Evolutionary conservation across 768 basidiomycete species (phyloP).

Genomic region (Artomyces pyxidatus): DNA sequence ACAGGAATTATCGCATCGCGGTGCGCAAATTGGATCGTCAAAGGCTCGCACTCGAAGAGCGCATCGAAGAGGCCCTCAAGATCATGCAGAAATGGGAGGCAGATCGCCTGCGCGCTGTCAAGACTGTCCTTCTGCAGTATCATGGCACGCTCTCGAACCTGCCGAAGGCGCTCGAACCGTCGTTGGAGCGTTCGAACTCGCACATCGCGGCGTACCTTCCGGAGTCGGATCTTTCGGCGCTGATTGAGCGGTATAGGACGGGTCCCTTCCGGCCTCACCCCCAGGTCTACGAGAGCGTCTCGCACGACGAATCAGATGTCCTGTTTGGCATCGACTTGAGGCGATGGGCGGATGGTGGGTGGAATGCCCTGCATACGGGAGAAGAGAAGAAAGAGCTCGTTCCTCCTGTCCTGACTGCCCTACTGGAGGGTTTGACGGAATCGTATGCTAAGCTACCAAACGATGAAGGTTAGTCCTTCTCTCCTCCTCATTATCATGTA

Average conservation of each 20-base stretch:
- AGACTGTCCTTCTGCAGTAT: slow-evolving; percentile 85
- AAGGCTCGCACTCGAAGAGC: slow-evolving; percentile 78
- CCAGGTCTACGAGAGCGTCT: slow-evolving; percentile 79
- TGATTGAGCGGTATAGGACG: slow-evolving; percentile 89
- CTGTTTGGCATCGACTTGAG: slow-evolving; percentile 89
- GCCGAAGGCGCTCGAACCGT: slow-evolving; percentile 55
- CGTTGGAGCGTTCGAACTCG: slow-evolving; percentile 62
- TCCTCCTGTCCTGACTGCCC: slow-evolving; percentile 64
- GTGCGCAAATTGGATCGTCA: slow-evolving; percentile 81
- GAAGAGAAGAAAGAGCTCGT: slow-evolving; percentile 54
- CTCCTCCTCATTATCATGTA: neutral
- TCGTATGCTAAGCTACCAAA: slow-evolving; percentile 53
- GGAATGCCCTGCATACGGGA: slow-evolving; percentile 43
- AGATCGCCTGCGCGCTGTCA: slow-evolving; percentile 76
- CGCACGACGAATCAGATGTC: slow-evolving; percentile 78
- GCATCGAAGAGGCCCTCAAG: slow-evolving; percentile 77
- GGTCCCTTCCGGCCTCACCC: slow-evolving; percentile 86
- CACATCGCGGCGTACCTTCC: slow-evolving; percentile 82
- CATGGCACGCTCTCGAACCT: slow-evolving; percentile 72
- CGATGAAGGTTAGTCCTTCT: slow-evolving; percentile 48
- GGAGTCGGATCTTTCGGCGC: slow-evolving; percentile 75
- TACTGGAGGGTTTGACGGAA: slow-evolving; percentile 55
- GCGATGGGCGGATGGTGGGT: slow-evolving; percentile 84
- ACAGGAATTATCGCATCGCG: slow-evolving; percentile 68
- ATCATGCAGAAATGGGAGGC: slow-evolving; percentile 77